Evolutionary conservation across 2,329 filamentous ascomycete genomes (phyloP), one percentile per base, ranked within the genome.

Genomic region (Keithomyces neogunnii): DNA sequence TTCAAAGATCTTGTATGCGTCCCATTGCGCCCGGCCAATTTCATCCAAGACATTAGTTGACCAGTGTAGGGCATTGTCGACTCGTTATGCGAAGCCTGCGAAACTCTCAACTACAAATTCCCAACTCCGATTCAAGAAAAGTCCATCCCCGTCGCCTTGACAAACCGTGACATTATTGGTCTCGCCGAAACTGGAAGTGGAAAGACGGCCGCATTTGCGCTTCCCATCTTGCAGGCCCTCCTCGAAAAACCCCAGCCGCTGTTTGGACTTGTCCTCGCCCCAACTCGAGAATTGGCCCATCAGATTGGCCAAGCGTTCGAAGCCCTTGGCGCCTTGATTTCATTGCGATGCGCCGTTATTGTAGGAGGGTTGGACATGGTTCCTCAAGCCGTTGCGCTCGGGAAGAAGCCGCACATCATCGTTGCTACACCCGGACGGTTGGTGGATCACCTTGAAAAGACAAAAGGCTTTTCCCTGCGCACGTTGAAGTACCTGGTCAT

Each of bases 351-450:
- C 62, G 85, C 88, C 5, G 85, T 92, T 13, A 83, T 99, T 43
- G 88, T 97, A 1, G 93, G 93, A 61, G 93, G 93, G 43, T 84
- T 97, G 76, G 92, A 97, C 58, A 96, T 96, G 89, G 88, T 96
- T 1, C 81, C 88, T 0, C 93, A 99, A 66, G 72, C 87, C 1
- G 95, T 99, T 56, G 87, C 91, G 0, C 79, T 99, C 0, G 89
- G 88, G n/a, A 96, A 96, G 77, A 92, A 92, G 61, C 93, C 93
- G 6, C 93, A 99, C 63, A 85, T 99, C 29, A 76, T 97, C 28
- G 91, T 97, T 39, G 92, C 92, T 0, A 96, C 92, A 0, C 92
- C 92, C 0, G 92, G 91, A 49, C 82, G 92, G 51, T 73, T 96
- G 28, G 75, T 96, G 4, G 93, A 97, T 62, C 93, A 99, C 61